Evolutionary conservation across 108 stramenopile genomes (phyloP), one percentile per base, ranked within the genome.

Genomic region (Bacterosira constricta): DNA sequence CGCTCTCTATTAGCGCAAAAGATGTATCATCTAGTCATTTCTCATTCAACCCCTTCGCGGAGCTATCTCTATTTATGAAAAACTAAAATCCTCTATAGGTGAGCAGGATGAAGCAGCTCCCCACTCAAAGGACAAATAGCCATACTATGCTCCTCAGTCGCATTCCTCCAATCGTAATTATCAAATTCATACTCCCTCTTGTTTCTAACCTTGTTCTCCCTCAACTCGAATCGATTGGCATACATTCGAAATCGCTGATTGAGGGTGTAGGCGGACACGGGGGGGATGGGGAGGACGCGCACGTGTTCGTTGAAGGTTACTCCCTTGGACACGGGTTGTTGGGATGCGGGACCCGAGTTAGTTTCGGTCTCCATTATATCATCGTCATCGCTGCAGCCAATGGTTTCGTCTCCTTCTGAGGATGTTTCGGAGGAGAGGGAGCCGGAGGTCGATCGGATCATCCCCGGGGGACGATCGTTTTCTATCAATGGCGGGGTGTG

Each of bases 61-160:
- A n/a, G n/a, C n/a, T n/a, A n/a, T n/a, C n/a, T n/a, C n/a, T n/a
- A n/a, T n/a, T n/a, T n/a, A n/a, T n/a, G n/a, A n/a, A n/a, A n/a
- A n/a, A n/a, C n/a, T n/a, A n/a, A n/a, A n/a, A n/a, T n/a, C n/a
- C n/a, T n/a, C n/a, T n/a, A n/a, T n/a, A 73, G 82, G 77, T 76
- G 89, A 31, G 79, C 87, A 41, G 92, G 92, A 81, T 93, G 92
- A 12, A 93, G 74, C 18, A 90, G 70, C 71, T 93, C 92, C 10
- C 92, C 92, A 27, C 82, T 85, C 7, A 74, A 58, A 21, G 85
- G 80, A 64, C 92, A 93, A 64, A 90, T 86, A 60, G 84, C 89
- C 93, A 94, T 94, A 18, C 86, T 80, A 18, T 88, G 86, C 63
- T 94, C 93, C 57, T 94, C 93, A 9, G 88, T 88, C n/a, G 89